Conservation (phyloP, 345 rosid species). For the Garcia nutans region DNA sequence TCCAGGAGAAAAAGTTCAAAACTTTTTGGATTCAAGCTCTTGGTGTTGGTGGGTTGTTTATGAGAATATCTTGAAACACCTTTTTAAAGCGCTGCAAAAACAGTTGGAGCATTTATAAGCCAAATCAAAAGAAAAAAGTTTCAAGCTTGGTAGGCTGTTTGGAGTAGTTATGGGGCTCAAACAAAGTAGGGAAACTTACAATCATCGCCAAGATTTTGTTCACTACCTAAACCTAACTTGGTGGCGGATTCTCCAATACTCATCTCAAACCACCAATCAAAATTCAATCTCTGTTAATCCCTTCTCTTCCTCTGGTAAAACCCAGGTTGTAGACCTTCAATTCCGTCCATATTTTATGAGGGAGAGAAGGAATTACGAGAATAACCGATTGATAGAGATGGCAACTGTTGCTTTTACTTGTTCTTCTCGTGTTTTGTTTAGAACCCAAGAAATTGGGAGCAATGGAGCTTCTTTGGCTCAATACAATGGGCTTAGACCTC, state of each 20-base stretch:
- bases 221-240: not conserved
- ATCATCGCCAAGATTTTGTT: conserved; percentile 26
- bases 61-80: not conserved
- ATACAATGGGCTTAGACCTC: conserved; percentile 43
- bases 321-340: conserved; percentile 23
- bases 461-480: conserved; percentile 36
- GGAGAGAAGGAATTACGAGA: not conserved
- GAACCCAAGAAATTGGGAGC: conserved; percentile 28
- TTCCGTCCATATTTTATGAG: not conserved
- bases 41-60: no score
- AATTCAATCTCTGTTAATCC: conserved; percentile 18
- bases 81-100: not conserved
- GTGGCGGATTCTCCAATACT: conserved; percentile 36
- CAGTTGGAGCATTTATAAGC: conserved; percentile 4
- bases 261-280: conserved; percentile 11
- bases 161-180: conserved; percentile 28
- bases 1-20: no score
- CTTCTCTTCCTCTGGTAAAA: conserved; percentile 31
- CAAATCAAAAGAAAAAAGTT: not conserved
- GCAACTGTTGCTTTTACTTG: conserved; percentile 39
- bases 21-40: no score
- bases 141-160: conserved; percentile 16
- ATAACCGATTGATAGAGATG: conserved; percentile 26
- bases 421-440: conserved; percentile 31
- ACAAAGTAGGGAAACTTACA: conserved; percentile 18